Evolutionary conservation across 2,329 filamentous ascomycete species (phyloP), one percentile per base, ranked within the genome.

Genomic region (Cryphonectria carpinicola): DNA sequence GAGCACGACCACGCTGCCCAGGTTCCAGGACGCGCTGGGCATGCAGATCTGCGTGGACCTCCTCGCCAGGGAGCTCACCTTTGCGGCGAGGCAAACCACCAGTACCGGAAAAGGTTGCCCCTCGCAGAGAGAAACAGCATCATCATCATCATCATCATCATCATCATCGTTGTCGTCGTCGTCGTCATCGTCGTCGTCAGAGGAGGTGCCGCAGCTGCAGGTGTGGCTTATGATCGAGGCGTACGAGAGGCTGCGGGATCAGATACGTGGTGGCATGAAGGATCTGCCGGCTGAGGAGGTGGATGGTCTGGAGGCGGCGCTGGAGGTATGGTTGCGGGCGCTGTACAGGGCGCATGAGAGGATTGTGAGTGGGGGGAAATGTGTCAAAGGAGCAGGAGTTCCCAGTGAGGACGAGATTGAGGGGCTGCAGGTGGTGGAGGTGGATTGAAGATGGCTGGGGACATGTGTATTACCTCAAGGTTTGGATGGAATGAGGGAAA

Each of bases 201-300:
- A 77, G 3, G 80, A 84, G 49, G 80, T 81, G 0, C 82, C 85
- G 19, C 82, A 83, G 1, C 75, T 88, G 56, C 86, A 88, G 75
- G 76, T 88, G 25, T 85, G 84, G 83, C 81, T 86, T 60, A 88
- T 88, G 86, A 88, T 88, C 66, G 86, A 88, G 74, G 86, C 86
- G 3, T 88, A 88, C 74, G 86, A 88, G 79, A 81, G 81, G 71
- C 77, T 89, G 70, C 80, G 84, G 22, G 84, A 87, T 60, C 82
- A 82, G 74, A 75, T 88, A 0, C 74, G 78, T 0, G 79, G 76
- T 2, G 79, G 46, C 8, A 49, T 49, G 46, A 6, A 79, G 75
- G 73, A 74, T 19, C 54, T 65, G 10, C 76, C 74, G 22, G 67
- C 77, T n/a, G 77, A 76, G 35, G 78, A 80, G 69, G 72, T 77